Evolutionary conservation across 805 yeast species (phyloP), one percentile per base, ranked within the genome.

Genomic region (Candida ovalis): DNA sequence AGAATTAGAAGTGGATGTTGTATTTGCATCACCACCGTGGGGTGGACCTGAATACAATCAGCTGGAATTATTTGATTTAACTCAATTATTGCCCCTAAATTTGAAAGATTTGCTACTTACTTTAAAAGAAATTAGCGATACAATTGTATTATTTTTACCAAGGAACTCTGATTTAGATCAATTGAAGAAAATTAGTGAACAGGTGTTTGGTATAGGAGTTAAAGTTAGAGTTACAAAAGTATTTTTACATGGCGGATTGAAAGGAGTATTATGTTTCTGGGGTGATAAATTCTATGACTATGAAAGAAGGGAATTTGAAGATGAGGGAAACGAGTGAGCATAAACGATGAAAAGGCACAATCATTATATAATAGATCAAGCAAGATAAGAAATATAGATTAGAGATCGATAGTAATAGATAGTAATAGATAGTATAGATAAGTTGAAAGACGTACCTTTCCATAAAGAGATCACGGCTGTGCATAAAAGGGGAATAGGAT

Each of bases 1-100:
- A 23, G 39, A 15, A 2, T 18, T 23, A n/a, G 15, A 17, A 7
- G 46, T 78, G 35, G 86, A 80, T 54, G 70, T 82, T 44, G 72
- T 80, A 9, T 87, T 85, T 66, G 75, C 81, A n/a, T 84, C 92
- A 1, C 95, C 95, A 1, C 95, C 95, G 0, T 88, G 95, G 96
- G 95, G 94, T 30, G 96, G 96, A 0, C 86, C 88, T 0, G 61
- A 66, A 2, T 88, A 87, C 62, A 66, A 68, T 43, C 53, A 64
- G n/a, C 61, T 62, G 0, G 58, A 66, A 15, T 52, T 55, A 2
- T 84, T 76, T 62, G 82, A 83, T 53, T 62, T 84, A 21, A 65
- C 67, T 35, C 50, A 62, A 9, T 62, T 77, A 53, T 55, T 64
- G 40, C 90, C 90, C 0, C 63, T 82, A 39, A 67, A 72, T 1